A percentile compares a stretch with the other conserved stretches of the same genome.
These are phyloP conservation scores for Psilocybe subaeruginosa DNA, from an alignment of 768 basidiomycete species.

Conservation along the genomic window DNA sequence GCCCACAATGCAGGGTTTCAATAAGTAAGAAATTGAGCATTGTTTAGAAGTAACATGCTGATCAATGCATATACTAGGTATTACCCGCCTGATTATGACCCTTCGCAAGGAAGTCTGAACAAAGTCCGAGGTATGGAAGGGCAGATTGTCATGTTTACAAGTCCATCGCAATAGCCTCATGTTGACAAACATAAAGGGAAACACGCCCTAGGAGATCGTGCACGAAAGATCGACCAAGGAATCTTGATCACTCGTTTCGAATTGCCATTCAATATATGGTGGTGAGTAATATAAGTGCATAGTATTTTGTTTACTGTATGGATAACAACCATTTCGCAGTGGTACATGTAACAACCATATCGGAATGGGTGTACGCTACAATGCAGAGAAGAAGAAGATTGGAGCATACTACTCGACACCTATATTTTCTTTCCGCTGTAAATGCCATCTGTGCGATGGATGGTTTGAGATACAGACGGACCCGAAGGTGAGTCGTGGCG, in stretches of 20 bases:
- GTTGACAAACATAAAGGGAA: conserved; percentile 57
- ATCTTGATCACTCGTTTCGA: conserved; percentile 96
- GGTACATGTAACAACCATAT: conserved; percentile 95
- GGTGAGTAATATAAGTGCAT: conserved; percentile 50
- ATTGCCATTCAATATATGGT: conserved; percentile 96
- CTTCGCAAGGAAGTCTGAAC: conserved; percentile 70
- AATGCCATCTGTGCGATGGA: conserved; percentile 94
- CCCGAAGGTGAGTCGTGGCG: conserved; percentile 67
- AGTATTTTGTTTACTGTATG: too few relatives aligned
- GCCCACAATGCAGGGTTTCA: conserved; percentile 47
- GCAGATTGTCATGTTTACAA: neutral
- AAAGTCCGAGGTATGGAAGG: conserved; percentile 59
- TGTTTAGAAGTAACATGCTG: neutral
- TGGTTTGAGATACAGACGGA: conserved; percentile 99
- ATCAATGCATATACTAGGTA: conserved; percentile 33
- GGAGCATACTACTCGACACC: conserved; percentile 95
- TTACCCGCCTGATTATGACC: conserved; percentile 55
- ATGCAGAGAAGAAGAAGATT: conserved; percentile 97
- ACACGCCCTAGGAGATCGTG: conserved; percentile 91
- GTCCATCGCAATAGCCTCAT: neutral
- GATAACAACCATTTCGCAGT: conserved; percentile 39
- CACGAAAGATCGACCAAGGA: conserved; percentile 94
- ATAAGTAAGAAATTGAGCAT: conserved; percentile 35
- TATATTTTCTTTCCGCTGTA: conserved; percentile 94
- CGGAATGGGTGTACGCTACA: conserved; percentile 99